Evolutionary conservation across 345 rosid genomes (phyloP), one percentile per base, ranked within the genome.

Genomic region (Clausena lansium): DNA sequence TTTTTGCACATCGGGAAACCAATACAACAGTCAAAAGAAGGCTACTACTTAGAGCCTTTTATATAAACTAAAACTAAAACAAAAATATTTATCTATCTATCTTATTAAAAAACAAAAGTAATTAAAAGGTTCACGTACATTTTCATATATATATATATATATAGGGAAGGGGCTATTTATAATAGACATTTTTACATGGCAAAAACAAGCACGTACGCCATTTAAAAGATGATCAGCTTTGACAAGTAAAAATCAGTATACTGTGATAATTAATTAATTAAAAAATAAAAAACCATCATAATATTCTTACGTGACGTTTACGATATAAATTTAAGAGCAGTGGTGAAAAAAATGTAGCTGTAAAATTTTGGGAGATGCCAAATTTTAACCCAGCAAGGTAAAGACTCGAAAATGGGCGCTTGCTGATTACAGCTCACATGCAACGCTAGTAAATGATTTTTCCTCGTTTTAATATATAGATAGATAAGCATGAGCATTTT

Each of bases 331-430:
- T 45, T 45, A 52, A 52, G 22, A 52, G 2, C 22, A 0, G 57
- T 19, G 57, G 57, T 52, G 19, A 52, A 13, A 75, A 75, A 52
- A 19, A 13, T 30, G 62, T 52, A 27, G 78, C 41, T 13, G 71
- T 75, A 52, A 32, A 13, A 24, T 33, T 55, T 76, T 67, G 45
- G 54, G 70, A 45, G 50, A 27, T 41, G 54, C 71, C 32, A 67
- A 38, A 67, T 39, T 67, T 41, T 24, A 67, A 67, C 71, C 32
- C 5, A 58, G 57, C 73, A 76, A 67, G 73, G n/a, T 20, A 67
- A 41, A 76, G 60, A 33, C 30, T 36, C 57, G 22, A 17, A 52
- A 52, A 52, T 17, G 57, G 57, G 22, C 57, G 57, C 57, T 45
- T 17, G 57, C 57, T 17, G 22, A 4, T 52, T 17, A 52, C 22